Conservation (phyloP, 495 filamentous ascomycete genomes). For the Penicillium paradoxum region DNA sequence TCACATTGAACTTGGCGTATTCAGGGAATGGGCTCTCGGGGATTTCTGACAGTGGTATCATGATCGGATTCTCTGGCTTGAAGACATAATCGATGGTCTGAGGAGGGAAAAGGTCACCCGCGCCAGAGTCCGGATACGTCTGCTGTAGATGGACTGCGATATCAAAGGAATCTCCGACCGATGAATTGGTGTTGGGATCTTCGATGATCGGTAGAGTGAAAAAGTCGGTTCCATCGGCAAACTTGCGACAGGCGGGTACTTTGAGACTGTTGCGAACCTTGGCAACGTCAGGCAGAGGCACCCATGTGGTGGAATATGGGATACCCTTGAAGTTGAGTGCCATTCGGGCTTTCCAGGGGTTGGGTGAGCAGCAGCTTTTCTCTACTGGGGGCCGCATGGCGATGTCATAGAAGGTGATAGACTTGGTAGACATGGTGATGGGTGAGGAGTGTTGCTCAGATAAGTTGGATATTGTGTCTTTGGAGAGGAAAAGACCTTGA, state of each 20-base stretch:
- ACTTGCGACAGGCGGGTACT: constrained; percentile 45
- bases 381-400: constrained; percentile 34
- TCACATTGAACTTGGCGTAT: constrained; percentile 40
- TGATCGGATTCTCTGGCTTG: neutral
- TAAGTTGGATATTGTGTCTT: neutral
- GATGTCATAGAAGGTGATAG: constrained; percentile 53
- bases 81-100: constrained; percentile 29
- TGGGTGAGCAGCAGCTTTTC: constrained; percentile 38
- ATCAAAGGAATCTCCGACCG: constrained; percentile 59
- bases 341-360: constrained; percentile 57
- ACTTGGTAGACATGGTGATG: neutral
- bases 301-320: constrained; percentile 50
- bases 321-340: constrained; percentile 58
- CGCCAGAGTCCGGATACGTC: constrained; percentile 38
- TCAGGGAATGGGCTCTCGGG: constrained; percentile 11
- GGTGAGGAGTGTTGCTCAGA: neutral
- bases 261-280: constrained; percentile 39
- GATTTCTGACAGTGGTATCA: constrained; percentile 26
- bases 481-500: neutral
- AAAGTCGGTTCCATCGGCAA: constrained; percentile 53
- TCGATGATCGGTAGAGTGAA: constrained; percentile 55
- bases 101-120: constrained; percentile 36
- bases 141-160: constrained; percentile 55
- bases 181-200: constrained; percentile 36
- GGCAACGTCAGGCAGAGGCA: constrained; percentile 45